Conservation (phyloP, 805 yeast genomes). For the Kodamaea sagamina region DNA sequence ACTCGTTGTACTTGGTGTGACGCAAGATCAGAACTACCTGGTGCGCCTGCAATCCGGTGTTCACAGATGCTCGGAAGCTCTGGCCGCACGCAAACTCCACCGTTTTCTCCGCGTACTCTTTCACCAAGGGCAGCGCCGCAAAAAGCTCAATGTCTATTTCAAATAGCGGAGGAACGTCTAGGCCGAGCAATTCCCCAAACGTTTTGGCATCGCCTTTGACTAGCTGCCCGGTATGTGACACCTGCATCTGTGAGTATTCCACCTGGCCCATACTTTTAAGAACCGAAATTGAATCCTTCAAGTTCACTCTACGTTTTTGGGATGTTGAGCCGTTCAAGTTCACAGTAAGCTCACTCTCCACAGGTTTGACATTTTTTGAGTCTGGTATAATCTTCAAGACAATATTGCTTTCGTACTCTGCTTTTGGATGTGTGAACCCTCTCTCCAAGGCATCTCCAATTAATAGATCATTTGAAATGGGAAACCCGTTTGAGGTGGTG, state of each 20-base stretch:
- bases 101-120: background rate
- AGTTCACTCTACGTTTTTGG: background rate
- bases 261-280: background rate
- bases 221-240: slow-evolving; percentile 5
- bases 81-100: slow-evolving; percentile 5
- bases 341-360: slow-evolving; percentile 4
- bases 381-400: background rate
- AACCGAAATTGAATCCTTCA: slow-evolving; percentile 3
- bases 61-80: slow-evolving; percentile 4
- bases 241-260: background rate
- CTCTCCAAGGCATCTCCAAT: background rate
- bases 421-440: background rate
- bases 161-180: slow-evolving; percentile 11
- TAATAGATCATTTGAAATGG: background rate
- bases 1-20: slow-evolving; percentile 1
- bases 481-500: background rate
- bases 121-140: slow-evolving; percentile 6
- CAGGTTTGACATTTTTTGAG: background rate
- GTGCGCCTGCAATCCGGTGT: slow-evolving; percentile 8
- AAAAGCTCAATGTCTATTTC: slow-evolving; percentile 9
- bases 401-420: background rate
- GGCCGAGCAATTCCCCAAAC: slow-evolving; percentile 6
- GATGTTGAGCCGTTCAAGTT: slow-evolving; percentile 1
- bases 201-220: slow-evolving; percentile 1
- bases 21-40: slow-evolving; percentile 9